Evolutionary conservation across 768 basidiomycete species (phyloP).

Genomic region (Hericium rajendrae): DNA sequence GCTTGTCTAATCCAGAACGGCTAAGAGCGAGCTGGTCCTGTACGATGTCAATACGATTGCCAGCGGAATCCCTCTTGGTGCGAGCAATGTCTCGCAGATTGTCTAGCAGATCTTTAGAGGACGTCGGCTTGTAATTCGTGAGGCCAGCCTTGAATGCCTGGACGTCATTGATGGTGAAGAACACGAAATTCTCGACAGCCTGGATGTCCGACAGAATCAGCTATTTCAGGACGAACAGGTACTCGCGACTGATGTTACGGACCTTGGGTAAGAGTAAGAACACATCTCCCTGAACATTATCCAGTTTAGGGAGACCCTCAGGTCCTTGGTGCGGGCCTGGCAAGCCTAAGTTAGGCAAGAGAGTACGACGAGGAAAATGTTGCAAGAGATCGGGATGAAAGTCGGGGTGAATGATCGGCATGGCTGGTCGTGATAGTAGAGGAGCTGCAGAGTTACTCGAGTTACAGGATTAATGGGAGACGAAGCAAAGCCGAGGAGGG

Average conservation of each 20-base stretch:
- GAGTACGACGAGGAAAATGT: conserved; percentile 3
- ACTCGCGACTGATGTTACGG: not conserved
- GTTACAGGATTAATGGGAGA: too few relatives aligned
- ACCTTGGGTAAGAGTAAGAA: conserved; percentile 7
- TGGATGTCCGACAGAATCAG: not conserved
- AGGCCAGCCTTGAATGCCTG: conserved; percentile 3
- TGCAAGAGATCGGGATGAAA: not conserved
- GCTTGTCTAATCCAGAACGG: conserved; percentile 1
- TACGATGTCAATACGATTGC: not conserved
- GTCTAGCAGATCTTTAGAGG: not conserved
- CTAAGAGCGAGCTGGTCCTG: conserved; percentile 6
- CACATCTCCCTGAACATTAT: conserved; percentile 4
- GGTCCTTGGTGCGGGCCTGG: too few relatives aligned
- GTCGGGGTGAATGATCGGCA: not conserved
- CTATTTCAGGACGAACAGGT: not conserved
- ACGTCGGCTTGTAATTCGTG: not conserved
- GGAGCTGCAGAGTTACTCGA: too few relatives aligned
- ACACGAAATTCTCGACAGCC: conserved; percentile 3
- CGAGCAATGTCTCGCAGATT: not conserved
- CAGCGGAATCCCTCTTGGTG: not conserved
- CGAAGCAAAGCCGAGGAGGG: too few relatives aligned
- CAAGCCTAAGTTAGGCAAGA: too few relatives aligned
- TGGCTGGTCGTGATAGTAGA: too few relatives aligned
- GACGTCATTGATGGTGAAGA: conserved; percentile 5
- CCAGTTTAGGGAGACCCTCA: too few relatives aligned